phyloP scores from a whole-genome alignment of 2,329 filamentous ascomycete genomes.

The Beauveria scarabaeidicola region DNA sequence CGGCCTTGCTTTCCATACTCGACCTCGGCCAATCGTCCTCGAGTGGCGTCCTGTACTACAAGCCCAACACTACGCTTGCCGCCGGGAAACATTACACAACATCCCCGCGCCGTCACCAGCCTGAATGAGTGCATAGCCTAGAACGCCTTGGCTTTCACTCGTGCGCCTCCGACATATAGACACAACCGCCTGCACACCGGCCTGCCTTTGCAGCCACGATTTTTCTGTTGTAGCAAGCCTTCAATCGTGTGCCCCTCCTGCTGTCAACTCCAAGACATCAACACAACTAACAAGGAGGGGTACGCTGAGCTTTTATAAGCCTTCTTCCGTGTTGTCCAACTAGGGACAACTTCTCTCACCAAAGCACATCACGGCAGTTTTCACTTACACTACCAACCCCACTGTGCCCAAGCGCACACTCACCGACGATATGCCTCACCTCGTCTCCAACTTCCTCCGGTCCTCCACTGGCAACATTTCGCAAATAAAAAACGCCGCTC shows the following conservation, averaged over 20 bases:
- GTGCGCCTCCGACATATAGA: not conserved
- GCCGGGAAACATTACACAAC: not conserved
- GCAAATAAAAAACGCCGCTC: conserved; percentile 35
- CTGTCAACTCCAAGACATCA: conserved; percentile 2
- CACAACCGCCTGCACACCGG: not conserved
- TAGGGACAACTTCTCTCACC: not conserved
- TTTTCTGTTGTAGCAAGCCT: not conserved
- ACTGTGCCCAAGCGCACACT: not conserved
- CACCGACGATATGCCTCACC: conserved; percentile 43
- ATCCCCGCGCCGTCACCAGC: not conserved
- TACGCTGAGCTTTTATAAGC: not conserved
- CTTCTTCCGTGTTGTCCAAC: not conserved
- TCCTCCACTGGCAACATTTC: conserved; percentile 47
- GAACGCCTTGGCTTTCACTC: not conserved
- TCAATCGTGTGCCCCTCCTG: conserved; percentile 8
- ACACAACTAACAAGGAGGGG: conserved; percentile 4
- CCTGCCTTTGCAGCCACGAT: not conserved
- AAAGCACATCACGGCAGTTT: not conserved
- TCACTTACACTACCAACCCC: conserved; percentile 1
- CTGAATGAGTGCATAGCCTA: not conserved
- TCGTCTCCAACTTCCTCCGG: conserved; percentile 49
- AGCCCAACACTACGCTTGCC: not conserved
- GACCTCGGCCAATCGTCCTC: not conserved
- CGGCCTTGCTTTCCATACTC: not conserved
- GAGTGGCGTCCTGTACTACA: not conserved